These are phyloP conservation scores for Oryza meyeriana DNA, from an alignment of 176 grass and related monocot genomes.

Conservation along the genomic window DNA sequence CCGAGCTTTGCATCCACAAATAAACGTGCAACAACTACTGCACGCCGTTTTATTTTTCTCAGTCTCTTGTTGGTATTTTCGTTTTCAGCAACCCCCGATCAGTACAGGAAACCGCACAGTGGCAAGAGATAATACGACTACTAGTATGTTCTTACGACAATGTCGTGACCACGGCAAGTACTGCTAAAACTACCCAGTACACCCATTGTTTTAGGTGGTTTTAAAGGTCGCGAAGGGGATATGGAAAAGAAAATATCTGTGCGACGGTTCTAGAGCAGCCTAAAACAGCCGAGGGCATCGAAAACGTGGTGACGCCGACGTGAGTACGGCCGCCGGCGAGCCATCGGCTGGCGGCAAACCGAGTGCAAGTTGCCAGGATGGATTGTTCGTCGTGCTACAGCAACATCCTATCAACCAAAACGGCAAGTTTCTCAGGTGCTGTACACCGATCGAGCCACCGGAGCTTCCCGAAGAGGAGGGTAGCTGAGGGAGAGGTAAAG, in stretches of 20 bases:
- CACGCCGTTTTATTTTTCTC: neutral
- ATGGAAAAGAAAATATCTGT: neutral
- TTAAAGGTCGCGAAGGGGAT: neutral
- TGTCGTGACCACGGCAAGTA: neutral
- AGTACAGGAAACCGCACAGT: neutral
- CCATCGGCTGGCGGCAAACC: neutral
- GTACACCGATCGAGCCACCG: too few relatives aligned
- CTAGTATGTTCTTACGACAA: neutral
- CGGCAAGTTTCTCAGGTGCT: too few relatives aligned
- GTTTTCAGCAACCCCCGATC: conserved; percentile 19
- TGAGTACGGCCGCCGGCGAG: conserved; percentile 7
- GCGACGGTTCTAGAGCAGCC: conserved; percentile 14
- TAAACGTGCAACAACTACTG: neutral
- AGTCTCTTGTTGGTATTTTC: neutral
- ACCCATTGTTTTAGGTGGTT: neutral
- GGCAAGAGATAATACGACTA: neutral
- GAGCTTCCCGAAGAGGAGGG: too few relatives aligned
- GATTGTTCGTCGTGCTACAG: neutral
- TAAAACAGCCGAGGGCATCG: neutral
- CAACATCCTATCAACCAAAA: too few relatives aligned
- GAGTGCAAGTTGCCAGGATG: neutral
- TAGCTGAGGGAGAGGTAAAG: too few relatives aligned
- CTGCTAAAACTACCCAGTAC: neutral
- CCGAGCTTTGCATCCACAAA: neutral
- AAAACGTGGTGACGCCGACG: neutral